Base-by-base conservation (phyloP, 768 basidiomycete genomes). In the Tricholomella constricta region DNA sequence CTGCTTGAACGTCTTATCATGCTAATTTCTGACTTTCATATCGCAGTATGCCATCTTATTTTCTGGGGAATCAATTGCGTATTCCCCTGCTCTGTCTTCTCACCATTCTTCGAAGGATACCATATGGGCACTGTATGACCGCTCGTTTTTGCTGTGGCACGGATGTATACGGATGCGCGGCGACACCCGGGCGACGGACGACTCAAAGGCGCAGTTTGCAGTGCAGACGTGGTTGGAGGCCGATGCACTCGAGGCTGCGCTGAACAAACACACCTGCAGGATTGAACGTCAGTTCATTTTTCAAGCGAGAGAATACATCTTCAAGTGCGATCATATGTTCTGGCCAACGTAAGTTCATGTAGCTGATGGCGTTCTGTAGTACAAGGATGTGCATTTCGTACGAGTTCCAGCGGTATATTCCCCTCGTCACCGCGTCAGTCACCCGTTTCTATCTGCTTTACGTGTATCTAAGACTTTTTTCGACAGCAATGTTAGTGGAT, bases 51-150 rank as follows among this genome's bases (percentile, higher is more conserved):
- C 82, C 1, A 65, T 90, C n/a, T 69, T 91, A 19, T 90, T 91
- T 65, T 84, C 87, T 6, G 88, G 86, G n/a, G 88, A 90, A 68
- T 76, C 80, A 11, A 68, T 83, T 22, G 69, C 66, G 2, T 69
- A 68, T 25, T 75, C 70, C 9, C 72, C 72, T 10, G 36, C 61
- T 19, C 51, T 68, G 17, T 38, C 64, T 19, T 58, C 52, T 31
- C 34, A 47, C 34, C 56, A 63, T 49, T 72, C 79, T 3, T 71
- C 78, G 8, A 89, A 87, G 65, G 81, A 88, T 49, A 84, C 84
- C 5, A 73, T 90, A 19, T 91, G 86, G 88, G 86, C 86, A n/a
- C 70, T 90, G 46, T 81, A 85, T 62, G 81, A 86, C 60, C 82
- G 86, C 41, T 75, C 80, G 6, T 84, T 85, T 70, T 70, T 91